Percentiles rank a stretch among this genome's conserved stretches.
Conservation (phyloP, 805 yeast genomes). For the Spathaspora arborariae region DNA sequence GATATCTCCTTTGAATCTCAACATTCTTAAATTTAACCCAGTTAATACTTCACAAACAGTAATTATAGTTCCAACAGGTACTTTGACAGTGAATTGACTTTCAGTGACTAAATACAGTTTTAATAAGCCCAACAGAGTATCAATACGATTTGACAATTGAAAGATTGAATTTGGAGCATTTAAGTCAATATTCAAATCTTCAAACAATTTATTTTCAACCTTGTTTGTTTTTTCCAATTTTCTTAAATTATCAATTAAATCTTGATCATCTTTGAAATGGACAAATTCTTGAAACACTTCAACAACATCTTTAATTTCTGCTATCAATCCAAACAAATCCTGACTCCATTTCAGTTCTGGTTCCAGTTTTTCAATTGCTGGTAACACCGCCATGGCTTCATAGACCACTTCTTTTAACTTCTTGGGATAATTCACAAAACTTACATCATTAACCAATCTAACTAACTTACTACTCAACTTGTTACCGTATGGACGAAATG, state of each 20-base stretch:
- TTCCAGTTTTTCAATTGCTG: slow-evolving; percentile 50
- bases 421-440: slow-evolving; percentile 37
- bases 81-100: slow-evolving; percentile 51
- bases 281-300: slow-evolving; percentile 57
- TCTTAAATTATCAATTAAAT: slow-evolving; percentile 37
- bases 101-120: slow-evolving; percentile 43
- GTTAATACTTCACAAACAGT: slow-evolving; percentile 50
- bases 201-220: slow-evolving; percentile 31
- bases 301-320: slow-evolving; percentile 53
- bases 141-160: slow-evolving; percentile 49
- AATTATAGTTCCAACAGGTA: slow-evolving; percentile 62
- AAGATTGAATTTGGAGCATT: slow-evolving; percentile 50
- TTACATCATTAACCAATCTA: slow-evolving; percentile 26
- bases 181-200: slow-evolving; percentile 55
- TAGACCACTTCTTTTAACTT: slow-evolving; percentile 40
- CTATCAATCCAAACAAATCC: slow-evolving; percentile 45
- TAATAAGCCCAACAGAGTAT: slow-evolving; percentile 38
- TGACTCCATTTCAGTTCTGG: slow-evolving; percentile 44
- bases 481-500: slow-evolving; percentile 75
- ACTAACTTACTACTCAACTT: slow-evolving; percentile 50
- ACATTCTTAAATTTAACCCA: slow-evolving; percentile 51
- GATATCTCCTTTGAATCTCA: slow-evolving; percentile 56
- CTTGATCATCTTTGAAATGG: slow-evolving; percentile 54
- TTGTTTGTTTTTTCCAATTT: slow-evolving; percentile 20
- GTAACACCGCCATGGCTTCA: slow-evolving; percentile 52